Evolutionary conservation across 2,329 filamentous ascomycete species (phyloP).

Genomic region (Amylocarpus encephaloides): DNA sequence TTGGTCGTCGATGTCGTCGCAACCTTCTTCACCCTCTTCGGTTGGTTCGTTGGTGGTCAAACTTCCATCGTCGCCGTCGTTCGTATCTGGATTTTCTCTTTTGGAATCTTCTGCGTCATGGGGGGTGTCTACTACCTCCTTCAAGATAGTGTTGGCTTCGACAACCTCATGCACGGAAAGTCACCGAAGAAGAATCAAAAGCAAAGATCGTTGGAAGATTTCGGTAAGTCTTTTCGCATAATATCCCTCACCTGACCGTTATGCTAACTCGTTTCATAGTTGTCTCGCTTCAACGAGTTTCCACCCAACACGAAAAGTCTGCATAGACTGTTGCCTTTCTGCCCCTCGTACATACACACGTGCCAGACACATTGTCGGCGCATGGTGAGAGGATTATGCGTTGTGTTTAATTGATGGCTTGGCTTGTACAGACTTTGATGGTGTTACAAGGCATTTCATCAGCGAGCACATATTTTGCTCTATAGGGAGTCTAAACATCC

Average conservation of each 20-base stretch:
- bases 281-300: conserved; percentile 83
- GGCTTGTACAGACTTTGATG: conserved; percentile 6
- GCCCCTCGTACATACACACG: background rate
- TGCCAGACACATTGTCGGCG: conserved; percentile 2
- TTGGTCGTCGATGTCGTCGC: conserved; percentile 76
- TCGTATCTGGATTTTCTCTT: conserved; percentile 86
- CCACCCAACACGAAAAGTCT: conserved; percentile 86
- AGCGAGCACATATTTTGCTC: conserved; percentile 1
- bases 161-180: conserved; percentile 92
- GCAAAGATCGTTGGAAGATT: conserved; percentile 82
- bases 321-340: conserved; percentile 42
- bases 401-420: conserved; percentile 11
- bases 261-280: conserved; percentile 54
- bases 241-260: conserved; percentile 1
- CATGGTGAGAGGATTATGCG: conserved; percentile 1
- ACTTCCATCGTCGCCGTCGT: conserved; percentile 80
- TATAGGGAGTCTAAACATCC: background rate
- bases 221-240: conserved; percentile 54
- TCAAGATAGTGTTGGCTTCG: conserved; percentile 73
- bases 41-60: conserved; percentile 66
- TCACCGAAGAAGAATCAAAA: conserved; percentile 74
- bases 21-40: conserved; percentile 79
- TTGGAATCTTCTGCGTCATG: conserved; percentile 82
- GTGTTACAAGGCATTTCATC: conserved; percentile 3
- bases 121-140: conserved; percentile 71